These are phyloP conservation scores for Backusella sp. DNA, from an alignment of 192 early-diverging fungal genomes.

Conservation along the genomic window DNA sequence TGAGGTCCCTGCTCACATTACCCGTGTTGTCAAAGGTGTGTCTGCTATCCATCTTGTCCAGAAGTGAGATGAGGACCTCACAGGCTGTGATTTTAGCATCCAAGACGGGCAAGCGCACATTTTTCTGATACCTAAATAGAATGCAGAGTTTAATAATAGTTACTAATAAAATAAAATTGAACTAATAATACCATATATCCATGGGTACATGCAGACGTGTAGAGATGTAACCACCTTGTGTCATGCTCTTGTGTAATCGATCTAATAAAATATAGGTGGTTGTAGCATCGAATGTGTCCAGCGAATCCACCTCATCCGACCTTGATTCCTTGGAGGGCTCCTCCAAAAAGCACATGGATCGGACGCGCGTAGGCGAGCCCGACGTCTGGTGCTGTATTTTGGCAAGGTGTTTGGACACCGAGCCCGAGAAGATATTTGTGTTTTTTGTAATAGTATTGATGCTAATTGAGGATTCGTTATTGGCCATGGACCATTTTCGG, in stretches of 20 bases:
- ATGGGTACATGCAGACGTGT: neutral
- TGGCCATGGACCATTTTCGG: neutral
- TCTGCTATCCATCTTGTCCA: conserved; percentile 6
- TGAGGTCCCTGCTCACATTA: neutral
- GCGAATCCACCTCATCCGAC: neutral
- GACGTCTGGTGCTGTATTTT: neutral
- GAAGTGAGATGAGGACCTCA: neutral
- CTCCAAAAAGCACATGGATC: neutral
- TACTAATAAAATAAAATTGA: no score
- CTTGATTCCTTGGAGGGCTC: neutral
- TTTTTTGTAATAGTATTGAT: neutral
- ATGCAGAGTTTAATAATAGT: neutral
- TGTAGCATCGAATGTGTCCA: neutral
- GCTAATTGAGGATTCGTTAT: neutral
- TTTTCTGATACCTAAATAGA: conserved; percentile 2
- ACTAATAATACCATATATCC: conserved; percentile 9
- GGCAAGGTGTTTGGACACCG: neutral
- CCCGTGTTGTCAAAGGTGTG: neutral
- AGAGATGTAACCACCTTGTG: conserved; percentile 7
- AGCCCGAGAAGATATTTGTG: neutral
- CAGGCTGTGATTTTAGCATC: conserved; percentile 15
- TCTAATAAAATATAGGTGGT: neutral
- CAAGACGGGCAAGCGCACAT: conserved; percentile 3
- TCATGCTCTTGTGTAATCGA: conserved; percentile 9
- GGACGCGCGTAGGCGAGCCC: neutral